phyloP scores from a whole-genome alignment of 2,329 filamentous ascomycete species.

The Trichoderma sp. region DNA sequence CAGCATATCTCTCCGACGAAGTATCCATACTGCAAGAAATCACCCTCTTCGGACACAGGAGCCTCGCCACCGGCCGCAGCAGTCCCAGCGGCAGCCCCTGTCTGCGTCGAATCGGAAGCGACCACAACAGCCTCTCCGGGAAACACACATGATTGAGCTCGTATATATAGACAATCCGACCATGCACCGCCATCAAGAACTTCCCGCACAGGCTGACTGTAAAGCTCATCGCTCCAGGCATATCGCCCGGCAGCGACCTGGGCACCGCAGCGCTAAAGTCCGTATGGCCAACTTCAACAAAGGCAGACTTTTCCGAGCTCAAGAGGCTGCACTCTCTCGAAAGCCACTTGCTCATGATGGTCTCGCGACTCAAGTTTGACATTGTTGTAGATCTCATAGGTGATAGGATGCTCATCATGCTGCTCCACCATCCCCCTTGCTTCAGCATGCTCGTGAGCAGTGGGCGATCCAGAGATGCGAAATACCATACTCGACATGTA shows the following conservation, averaged over 20 bases:
- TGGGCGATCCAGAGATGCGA: constrained; percentile 53
- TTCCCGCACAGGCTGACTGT: constrained; percentile 59
- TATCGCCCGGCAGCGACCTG: constrained; percentile 30
- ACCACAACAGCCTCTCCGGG: constrained; percentile 30
- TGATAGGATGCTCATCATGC: constrained; percentile 34
- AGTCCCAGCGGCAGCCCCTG: constrained; percentile 32
- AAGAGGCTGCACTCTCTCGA: constrained; percentile 42
- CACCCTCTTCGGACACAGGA: constrained; percentile 59
- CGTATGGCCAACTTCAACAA: constrained; percentile 38
- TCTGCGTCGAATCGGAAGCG: constrained; percentile 32
- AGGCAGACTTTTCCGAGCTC: constrained; percentile 31
- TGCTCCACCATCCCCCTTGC: constrained; percentile 56
- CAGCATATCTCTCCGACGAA: constrained; percentile 53
- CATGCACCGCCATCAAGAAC: constrained; percentile 58
- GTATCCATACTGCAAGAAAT: constrained; percentile 65
- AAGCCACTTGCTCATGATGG: constrained; percentile 45
- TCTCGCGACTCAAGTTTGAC: constrained; percentile 33
- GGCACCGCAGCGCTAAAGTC: constrained; percentile 42
- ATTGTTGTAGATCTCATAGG: constrained; percentile 28
- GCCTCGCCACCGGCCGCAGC: constrained; percentile 50
- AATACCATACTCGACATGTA: constrained; percentile 62
- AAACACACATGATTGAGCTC: constrained; percentile 43
- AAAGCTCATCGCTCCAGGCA: constrained; percentile 42
- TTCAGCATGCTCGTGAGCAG: constrained; percentile 57
- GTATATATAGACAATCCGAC: constrained; percentile 59